These are phyloP conservation scores for Coemansia sp. DNA, from an alignment of 192 early-diverging fungal species.

Conservation along the genomic window DNA sequence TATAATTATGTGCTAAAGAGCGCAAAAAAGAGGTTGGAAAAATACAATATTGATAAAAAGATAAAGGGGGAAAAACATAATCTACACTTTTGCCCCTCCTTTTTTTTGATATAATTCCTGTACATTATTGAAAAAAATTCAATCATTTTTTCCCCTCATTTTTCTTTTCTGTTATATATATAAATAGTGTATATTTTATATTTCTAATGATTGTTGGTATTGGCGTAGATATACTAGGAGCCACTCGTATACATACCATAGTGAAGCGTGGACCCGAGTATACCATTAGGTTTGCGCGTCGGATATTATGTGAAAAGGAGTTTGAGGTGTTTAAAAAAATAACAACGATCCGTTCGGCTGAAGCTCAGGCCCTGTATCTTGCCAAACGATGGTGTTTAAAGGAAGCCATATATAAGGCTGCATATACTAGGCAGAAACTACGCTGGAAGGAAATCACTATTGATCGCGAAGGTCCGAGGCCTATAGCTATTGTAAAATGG, in stretches of 20 bases:
- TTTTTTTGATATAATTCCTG: background rate
- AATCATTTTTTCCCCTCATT: background rate
- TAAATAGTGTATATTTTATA: background rate
- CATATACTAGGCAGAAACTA: slow-evolving; percentile 28
- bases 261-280: slow-evolving; percentile 48
- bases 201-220: slow-evolving; percentile 67
- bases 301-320: slow-evolving; percentile 55
- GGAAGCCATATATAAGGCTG: slow-evolving; percentile 45
- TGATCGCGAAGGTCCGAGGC: slow-evolving; percentile 14
- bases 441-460: slow-evolving; percentile 35
- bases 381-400: slow-evolving; percentile 47
- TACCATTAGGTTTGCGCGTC: slow-evolving; percentile 53
- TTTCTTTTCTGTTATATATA: background rate
- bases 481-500: slow-evolving; percentile 15
- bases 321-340: slow-evolving; percentile 12
- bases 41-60: background rate
- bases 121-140: background rate
- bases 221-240: slow-evolving; percentile 72
- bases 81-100: background rate
- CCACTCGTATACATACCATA: slow-evolving; percentile 59
- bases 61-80: background rate
- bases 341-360: background rate
- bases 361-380: slow-evolving; percentile 11
- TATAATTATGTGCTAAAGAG: background rate
- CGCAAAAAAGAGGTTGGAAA: background rate